Conservation (phyloP, 2,329 filamentous ascomycete genomes). For the Biscogniauxia marginata region DNA sequence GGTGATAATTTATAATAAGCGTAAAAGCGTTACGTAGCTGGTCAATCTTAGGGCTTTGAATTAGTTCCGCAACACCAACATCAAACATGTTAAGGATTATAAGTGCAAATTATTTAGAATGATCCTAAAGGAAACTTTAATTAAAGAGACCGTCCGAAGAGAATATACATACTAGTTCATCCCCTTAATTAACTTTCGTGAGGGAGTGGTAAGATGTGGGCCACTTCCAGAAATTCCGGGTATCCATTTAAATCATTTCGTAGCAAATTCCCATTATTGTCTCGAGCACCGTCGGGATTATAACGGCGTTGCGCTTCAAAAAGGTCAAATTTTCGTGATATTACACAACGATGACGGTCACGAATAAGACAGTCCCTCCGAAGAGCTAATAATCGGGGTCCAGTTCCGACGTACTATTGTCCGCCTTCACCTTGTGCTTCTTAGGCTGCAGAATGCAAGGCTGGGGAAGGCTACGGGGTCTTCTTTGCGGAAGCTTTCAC, state of each 20-base stretch:
- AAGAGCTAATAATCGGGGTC: conserved; percentile 23
- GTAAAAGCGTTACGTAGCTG: conserved; percentile 40
- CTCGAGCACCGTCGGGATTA: conserved; percentile 13
- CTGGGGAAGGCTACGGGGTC: conserved; percentile 26
- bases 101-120: conserved; percentile 33
- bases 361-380: conserved; percentile 26
- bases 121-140: conserved; percentile 8
- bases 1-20: conserved; percentile 28
- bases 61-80: conserved; percentile 32
- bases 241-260: not conserved
- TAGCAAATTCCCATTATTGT: conserved; percentile 26
- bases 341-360: conserved; percentile 30
- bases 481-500: conserved; percentile 26
- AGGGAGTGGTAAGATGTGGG: conserved; percentile 11
- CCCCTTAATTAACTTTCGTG: conserved; percentile 1
- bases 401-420: conserved; percentile 21
- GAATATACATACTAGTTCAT: conserved; percentile 6
- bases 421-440: conserved; percentile 15
- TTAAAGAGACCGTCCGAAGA: not conserved
- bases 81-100: conserved; percentile 44
- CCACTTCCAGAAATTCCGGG: conserved; percentile 4
- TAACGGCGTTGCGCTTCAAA: conserved; percentile 11
- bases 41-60: conserved; percentile 40
- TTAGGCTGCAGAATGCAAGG: conserved; percentile 21
- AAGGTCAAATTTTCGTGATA: conserved; percentile 24